Evolutionary conservation across 2,329 filamentous ascomycete species (phyloP).

Genomic region (Phoma sp.): DNA sequence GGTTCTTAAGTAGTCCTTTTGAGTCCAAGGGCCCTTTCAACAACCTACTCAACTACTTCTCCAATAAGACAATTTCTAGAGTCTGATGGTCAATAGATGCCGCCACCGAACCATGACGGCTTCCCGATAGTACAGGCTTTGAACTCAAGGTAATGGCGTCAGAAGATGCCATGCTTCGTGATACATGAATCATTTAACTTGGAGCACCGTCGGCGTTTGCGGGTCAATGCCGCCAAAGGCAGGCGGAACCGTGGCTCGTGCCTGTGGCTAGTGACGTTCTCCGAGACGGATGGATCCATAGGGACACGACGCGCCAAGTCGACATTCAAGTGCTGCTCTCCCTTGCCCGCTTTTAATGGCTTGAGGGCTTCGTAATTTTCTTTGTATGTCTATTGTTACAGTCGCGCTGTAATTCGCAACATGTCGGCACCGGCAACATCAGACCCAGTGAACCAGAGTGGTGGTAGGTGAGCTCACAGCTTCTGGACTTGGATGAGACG

Average conservation of each 20-base stretch:
- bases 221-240: neutral
- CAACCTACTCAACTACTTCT: too few relatives aligned
- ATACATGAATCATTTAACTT: neutral
- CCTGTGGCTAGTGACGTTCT: slow-evolving; percentile 33
- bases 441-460: slow-evolving; percentile 42
- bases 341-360: slow-evolving; percentile 24
- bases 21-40: too few relatives aligned
- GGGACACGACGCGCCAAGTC: slow-evolving; percentile 48
- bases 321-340: slow-evolving; percentile 35
- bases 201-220: neutral
- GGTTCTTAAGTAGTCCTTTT: too few relatives aligned
- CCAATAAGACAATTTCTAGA: too few relatives aligned
- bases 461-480: slow-evolving; percentile 44
- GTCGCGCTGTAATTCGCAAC: slow-evolving; percentile 7
- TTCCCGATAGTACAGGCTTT: too few relatives aligned
- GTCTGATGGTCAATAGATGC: too few relatives aligned
- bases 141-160: too few relatives aligned
- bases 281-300: slow-evolving; percentile 27
- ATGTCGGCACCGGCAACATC: slow-evolving; percentile 39
- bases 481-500: slow-evolving; percentile 18
- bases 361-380: slow-evolving; percentile 16
- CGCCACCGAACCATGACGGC: too few relatives aligned
- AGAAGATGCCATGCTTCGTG: too few relatives aligned
- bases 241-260: slow-evolving; percentile 19
- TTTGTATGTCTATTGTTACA: slow-evolving; percentile 1